A percentile compares a stretch with the other conserved stretches of the same genome.
phyloP scores from a whole-genome alignment of 305 asterid species.

The Rubia peregrina region DNA sequence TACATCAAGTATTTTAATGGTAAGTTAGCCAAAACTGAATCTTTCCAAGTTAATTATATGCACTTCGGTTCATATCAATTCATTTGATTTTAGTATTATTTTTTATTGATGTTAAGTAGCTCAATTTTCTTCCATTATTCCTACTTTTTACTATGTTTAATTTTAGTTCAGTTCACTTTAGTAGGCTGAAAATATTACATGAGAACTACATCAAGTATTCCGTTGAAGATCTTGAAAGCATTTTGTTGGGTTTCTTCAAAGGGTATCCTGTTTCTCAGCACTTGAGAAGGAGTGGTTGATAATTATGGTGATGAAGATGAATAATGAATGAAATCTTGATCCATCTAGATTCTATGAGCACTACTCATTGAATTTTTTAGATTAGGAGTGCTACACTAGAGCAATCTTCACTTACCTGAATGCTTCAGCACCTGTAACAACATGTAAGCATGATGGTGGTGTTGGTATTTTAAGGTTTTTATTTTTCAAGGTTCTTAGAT shows the following conservation, averaged over 20 bases:
- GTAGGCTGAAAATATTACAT: no score
- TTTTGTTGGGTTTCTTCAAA: conserved; percentile 44
- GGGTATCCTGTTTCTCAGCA: conserved; percentile 40
- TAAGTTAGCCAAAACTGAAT: no score
- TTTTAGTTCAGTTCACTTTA: no score
- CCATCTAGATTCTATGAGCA: conserved; percentile 25
- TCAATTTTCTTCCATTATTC: no score
- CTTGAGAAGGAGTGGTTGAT: conserved; percentile 30
- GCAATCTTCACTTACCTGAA: conserved; percentile 19
- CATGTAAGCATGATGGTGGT: conserved; percentile 26
- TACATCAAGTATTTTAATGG: no score
- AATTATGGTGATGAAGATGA: conserved; percentile 1
- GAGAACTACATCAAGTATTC: conserved; percentile 47
- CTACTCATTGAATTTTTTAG: conserved; percentile 32
- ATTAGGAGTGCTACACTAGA: conserved; percentile 19
- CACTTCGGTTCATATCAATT: no score
- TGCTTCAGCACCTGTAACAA: conserved; percentile 24
- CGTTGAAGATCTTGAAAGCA: conserved; percentile 47
- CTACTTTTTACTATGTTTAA: no score
- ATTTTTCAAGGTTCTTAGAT: conserved; percentile 8
- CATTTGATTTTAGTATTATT: no score
- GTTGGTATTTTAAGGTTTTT: conserved; percentile 14
- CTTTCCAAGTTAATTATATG: no score
- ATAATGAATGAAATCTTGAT: not conserved
- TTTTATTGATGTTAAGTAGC: no score